Percentiles rank a stretch among this genome's conserved stretches.
These are phyloP conservation scores for Prunus davidiana DNA, from an alignment of 306 rosid genomes.

Conservation along the genomic window DNA sequence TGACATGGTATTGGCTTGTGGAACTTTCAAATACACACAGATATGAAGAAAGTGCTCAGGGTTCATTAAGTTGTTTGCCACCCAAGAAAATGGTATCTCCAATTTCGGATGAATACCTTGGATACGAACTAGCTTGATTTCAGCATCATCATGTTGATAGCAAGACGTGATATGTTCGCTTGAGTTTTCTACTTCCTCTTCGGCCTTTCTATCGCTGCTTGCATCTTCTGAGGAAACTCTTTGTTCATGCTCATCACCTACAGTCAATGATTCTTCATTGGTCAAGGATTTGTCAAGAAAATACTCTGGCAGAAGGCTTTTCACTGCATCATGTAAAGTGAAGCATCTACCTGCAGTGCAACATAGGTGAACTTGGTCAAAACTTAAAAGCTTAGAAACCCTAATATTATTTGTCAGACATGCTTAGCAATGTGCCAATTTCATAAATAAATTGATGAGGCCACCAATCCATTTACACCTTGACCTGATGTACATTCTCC, in stretches of 20 bases:
- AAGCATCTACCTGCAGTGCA: constrained; percentile 60
- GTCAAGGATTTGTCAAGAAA: constrained; percentile 29
- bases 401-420: neutral
- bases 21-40: constrained; percentile 67
- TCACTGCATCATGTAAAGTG: constrained; percentile 71
- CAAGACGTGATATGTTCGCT: constrained; percentile 28
- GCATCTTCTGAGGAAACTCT: constrained; percentile 32
- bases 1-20: constrained; percentile 24
- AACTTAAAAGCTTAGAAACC: neutral
- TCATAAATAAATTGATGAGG: neutral
- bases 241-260: constrained; percentile 26
- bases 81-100: constrained; percentile 91
- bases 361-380: constrained; percentile 13
- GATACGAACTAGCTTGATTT: constrained; percentile 75
- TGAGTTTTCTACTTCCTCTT: constrained; percentile 41
- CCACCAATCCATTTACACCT: neutral
- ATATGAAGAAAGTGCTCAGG: constrained; percentile 90
- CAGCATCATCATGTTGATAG: constrained; percentile 29
- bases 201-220: constrained; percentile 21
- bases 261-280: constrained; percentile 23
- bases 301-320: constrained; percentile 68
- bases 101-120: constrained; percentile 94
- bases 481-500: neutral
- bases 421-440: neutral
- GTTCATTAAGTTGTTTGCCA: constrained; percentile 67